These are phyloP conservation scores for Hyphochytrium catenoides DNA, from an alignment of 352 stramenopile genomes.

Conservation along the genomic window DNA sequence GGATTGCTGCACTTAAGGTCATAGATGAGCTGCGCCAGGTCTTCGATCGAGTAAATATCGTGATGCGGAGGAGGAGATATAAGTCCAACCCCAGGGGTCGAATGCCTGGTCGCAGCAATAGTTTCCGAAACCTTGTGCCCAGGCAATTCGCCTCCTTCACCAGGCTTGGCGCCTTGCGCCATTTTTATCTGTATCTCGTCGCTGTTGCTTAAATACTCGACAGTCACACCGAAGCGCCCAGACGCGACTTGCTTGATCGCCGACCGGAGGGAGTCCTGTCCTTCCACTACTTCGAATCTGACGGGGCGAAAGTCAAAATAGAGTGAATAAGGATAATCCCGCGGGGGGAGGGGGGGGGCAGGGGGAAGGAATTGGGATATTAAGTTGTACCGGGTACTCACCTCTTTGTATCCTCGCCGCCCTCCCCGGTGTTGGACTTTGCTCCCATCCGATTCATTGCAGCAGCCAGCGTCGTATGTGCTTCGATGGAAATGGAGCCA, in stretches of 20 bases:
- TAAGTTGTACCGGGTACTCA: too few relatives aligned
- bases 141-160: slow-evolving; percentile 55
- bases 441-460: slow-evolving; percentile 56
- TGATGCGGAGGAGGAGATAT: slow-evolving; percentile 68
- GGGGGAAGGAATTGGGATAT: slow-evolving; percentile 11
- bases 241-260: slow-evolving; percentile 59
- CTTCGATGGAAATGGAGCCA: slow-evolving; percentile 43
- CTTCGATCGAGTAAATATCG: slow-evolving; percentile 73
- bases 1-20: slow-evolving; percentile 66
- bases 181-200: slow-evolving; percentile 69
- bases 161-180: slow-evolving; percentile 59
- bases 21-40: slow-evolving; percentile 67
- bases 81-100: slow-evolving; percentile 50
- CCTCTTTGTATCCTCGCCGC: slow-evolving; percentile 20
- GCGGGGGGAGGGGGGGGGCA: slow-evolving; percentile 16
- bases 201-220: slow-evolving; percentile 52
- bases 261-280: slow-evolving; percentile 44
- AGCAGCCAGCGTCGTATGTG: slow-evolving; percentile 64
- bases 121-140: slow-evolving; percentile 55
- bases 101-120: slow-evolving; percentile 36
- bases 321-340: slow-evolving; percentile 28
- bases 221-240: slow-evolving; percentile 57
- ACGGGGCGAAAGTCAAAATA: slow-evolving; percentile 34
- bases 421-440: slow-evolving; percentile 59
- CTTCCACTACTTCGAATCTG: slow-evolving; percentile 29